phyloP scores from a whole-genome alignment of 352 stramenopile species.

The Peronospora farinosa region DNA sequence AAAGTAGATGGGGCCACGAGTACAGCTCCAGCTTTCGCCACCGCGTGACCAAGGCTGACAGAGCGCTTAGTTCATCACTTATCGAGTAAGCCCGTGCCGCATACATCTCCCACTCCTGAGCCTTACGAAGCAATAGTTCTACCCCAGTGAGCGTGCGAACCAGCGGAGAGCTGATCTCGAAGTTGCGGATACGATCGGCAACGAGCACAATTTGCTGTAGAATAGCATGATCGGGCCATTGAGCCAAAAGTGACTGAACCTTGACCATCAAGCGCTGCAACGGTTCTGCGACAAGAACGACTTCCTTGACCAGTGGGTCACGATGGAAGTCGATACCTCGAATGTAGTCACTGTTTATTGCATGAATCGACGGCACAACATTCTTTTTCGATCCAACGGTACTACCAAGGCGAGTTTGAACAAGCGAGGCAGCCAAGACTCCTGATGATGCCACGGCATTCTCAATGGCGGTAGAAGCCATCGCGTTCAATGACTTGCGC shows the following conservation, averaged over 20 bases:
- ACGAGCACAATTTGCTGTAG: conserved; percentile 93
- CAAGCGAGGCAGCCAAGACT: conserved; percentile 59
- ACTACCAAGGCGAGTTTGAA: conserved; percentile 58
- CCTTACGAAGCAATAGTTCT: conserved; percentile 93
- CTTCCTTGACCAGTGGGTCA: conserved; percentile 90
- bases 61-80: conserved; percentile 79
- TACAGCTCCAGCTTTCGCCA: conserved; percentile 98
- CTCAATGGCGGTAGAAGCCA: conserved; percentile 39
- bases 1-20: conserved; percentile 94
- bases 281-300: conserved; percentile 81
- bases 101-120: conserved; percentile 98
- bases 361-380: conserved; percentile 43
- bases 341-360: conserved; percentile 72
- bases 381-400: conserved; percentile 23
- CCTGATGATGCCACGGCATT: conserved; percentile 44
- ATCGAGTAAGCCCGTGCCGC: conserved; percentile 90
- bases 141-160: conserved; percentile 92
- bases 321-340: conserved; percentile 90
- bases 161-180: conserved; percentile 79
- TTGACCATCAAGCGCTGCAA: conserved; percentile 87
- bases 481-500: conserved; percentile 58
- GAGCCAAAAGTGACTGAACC: conserved; percentile 85
- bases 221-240: conserved; percentile 96
- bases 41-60: conserved; percentile 92
- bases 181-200: conserved; percentile 80